phyloP scores from a whole-genome alignment of 352 stramenopile genomes.

The Phytopythium ostracodes region DNA sequence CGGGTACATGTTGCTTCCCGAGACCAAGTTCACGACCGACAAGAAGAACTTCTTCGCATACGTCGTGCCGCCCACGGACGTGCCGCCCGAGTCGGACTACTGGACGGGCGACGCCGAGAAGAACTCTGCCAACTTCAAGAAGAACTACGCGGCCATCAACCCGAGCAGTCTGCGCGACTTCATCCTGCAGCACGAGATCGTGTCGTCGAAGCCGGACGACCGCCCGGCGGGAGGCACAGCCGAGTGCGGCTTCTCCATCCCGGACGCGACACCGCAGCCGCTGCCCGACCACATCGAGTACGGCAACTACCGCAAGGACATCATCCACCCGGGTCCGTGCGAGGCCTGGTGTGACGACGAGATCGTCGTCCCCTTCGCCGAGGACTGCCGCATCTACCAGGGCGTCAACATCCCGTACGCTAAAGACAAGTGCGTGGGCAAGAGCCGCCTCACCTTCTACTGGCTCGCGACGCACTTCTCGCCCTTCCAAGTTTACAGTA shows the following conservation, averaged over 20 bases:
- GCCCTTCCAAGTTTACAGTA: conserved; percentile 13
- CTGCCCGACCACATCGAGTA: conserved; percentile 27
- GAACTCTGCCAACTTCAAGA: conserved; percentile 16
- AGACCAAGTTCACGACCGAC: conserved; percentile 21
- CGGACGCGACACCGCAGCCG: conserved; percentile 14
- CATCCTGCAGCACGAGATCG: conserved; percentile 10
- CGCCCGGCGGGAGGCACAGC: conserved; percentile 10
- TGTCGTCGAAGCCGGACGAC: background rate
- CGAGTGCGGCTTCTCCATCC: conserved; percentile 28
- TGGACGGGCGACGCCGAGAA: conserved; percentile 16
- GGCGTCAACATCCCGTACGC: conserved; percentile 25
- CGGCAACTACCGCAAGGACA: conserved; percentile 22
- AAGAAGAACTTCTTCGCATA: conserved; percentile 22
- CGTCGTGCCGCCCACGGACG: conserved; percentile 10
- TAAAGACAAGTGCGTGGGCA: conserved; percentile 23
- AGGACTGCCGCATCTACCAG: conserved; percentile 29
- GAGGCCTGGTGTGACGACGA: conserved; percentile 44
- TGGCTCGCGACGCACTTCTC: conserved; percentile 24
- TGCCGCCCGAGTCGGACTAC: conserved; percentile 16
- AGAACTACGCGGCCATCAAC: conserved; percentile 8
- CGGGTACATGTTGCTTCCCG: conserved; percentile 19
- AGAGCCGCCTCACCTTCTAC: conserved; percentile 31
- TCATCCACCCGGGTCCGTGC: conserved; percentile 37
- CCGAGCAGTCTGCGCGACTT: conserved; percentile 11
- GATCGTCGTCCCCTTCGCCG: conserved; percentile 30